These are phyloP conservation scores for Candida fluviatilis DNA, from an alignment of 805 yeast species.

Conservation along the genomic window DNA sequence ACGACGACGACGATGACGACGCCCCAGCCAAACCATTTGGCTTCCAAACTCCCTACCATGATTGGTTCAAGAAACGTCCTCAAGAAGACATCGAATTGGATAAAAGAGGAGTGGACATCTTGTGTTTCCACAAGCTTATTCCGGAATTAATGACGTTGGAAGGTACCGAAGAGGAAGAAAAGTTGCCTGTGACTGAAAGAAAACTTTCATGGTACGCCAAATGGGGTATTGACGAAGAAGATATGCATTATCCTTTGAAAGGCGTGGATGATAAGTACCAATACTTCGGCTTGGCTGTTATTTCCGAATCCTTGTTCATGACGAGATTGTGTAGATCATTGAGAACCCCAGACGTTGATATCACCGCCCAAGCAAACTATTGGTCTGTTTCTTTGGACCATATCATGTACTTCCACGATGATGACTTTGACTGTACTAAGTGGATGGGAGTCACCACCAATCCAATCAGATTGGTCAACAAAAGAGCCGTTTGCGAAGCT, in stretches of 20 bases:
- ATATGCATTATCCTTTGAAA: conserved; percentile 10
- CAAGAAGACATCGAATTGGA: conserved; percentile 12
- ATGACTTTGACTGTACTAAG: conserved; percentile 43
- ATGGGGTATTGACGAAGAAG: conserved; percentile 21
- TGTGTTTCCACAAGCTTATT: conserved; percentile 28
- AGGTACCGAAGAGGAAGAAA: conserved; percentile 20
- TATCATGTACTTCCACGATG: conserved; percentile 59
- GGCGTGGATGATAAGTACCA: conserved; percentile 20
- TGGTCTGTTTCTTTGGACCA: conserved; percentile 65
- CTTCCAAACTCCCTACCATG: conserved; percentile 30
- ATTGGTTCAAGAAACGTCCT: conserved; percentile 24
- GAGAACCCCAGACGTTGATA: conserved; percentile 28
- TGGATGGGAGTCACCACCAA: conserved; percentile 51
- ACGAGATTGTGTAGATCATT: conserved; percentile 50
- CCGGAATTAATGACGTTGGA: conserved; percentile 27
- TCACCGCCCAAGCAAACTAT: conserved; percentile 15
- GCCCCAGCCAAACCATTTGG: conserved; percentile 25
- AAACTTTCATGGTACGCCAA: conserved; percentile 20
- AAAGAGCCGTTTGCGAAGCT: conserved; percentile 53
- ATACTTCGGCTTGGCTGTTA: conserved; percentile 55
- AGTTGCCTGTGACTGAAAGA: conserved; percentile 20
- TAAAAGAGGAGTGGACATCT: conserved; percentile 10
- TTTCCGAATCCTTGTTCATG: conserved; percentile 55
- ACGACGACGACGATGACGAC: conserved; percentile 22
- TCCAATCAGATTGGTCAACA: conserved; percentile 46